These are phyloP conservation scores for Apiotrichum brassicae DNA, from an alignment of 1,284 basidiomycete genomes.

Conservation along the genomic window DNA sequence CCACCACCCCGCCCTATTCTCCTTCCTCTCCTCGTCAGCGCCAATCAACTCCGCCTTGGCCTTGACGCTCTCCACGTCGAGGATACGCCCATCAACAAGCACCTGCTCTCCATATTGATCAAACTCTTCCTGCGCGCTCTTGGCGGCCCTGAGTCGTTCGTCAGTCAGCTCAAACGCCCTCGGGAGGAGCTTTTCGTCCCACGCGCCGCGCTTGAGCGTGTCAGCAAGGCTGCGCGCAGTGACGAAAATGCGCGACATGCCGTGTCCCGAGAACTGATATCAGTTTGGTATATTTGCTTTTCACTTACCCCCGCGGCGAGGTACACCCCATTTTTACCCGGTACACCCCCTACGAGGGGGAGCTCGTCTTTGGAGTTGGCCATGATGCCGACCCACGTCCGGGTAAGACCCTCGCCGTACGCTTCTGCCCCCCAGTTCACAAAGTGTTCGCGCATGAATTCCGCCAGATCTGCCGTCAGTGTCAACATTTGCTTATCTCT, in stretches of 20 bases:
- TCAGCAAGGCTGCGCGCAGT: slow-evolving; percentile 16
- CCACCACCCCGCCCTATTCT: no score
- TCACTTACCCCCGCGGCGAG: slow-evolving; percentile 16
- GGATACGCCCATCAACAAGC: no score
- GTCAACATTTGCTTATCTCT: background rate
- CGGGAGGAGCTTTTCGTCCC: slow-evolving; percentile 21
- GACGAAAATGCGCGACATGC: slow-evolving; percentile 27
- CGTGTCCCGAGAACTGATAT: slow-evolving; percentile 14
- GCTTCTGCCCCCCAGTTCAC: slow-evolving; percentile 20
- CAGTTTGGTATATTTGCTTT: background rate
- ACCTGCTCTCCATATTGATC: background rate
- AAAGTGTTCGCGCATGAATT: slow-evolving; percentile 18
- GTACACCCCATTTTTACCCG: slow-evolving; percentile 19
- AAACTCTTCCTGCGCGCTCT: background rate
- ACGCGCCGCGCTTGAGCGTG: slow-evolving; percentile 17
- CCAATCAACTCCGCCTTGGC: no score
- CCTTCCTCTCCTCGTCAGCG: no score
- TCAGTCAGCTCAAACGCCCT: slow-evolving; percentile 18
- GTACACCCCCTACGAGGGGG: slow-evolving; percentile 27
- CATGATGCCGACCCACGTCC: slow-evolving; percentile 27
- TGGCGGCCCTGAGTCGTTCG: slow-evolving; percentile 16
- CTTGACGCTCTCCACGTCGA: no score
- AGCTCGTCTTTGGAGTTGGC: slow-evolving; percentile 20
- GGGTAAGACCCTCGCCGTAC: slow-evolving; percentile 23
- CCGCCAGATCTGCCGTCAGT: slow-evolving; percentile 13